Evolutionary conservation across 495 filamentous ascomycete species (phyloP), one percentile per base, ranked within the genome.

Genomic region (Penicillium maclennaniae): DNA sequence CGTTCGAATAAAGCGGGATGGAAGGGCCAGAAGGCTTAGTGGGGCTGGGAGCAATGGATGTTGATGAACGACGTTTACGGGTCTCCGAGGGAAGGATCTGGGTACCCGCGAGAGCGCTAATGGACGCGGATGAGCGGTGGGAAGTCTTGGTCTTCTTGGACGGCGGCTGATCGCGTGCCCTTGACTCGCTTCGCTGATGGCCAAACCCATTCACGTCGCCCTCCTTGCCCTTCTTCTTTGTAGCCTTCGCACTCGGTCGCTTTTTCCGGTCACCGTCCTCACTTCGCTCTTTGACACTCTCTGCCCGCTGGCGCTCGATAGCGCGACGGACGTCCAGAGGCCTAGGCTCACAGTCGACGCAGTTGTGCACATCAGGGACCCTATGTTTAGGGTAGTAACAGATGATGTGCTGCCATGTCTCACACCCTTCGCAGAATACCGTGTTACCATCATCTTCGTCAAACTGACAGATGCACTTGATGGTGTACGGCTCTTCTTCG

Each of bases 371-470:
- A 19, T 88, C 80, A 37, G 89, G 92, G 41, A 95, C 85, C 34
- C 83, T 79, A 45, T 79, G 80, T 46, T 83, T 75, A 45, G 87
- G 85, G 66, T 96, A 95, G 71, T 96, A 97, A 73, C 93, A 99
- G 60, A 89, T 82, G 56, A 95, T 92, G 71, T 99, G 93, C 71
- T 99, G 93, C 93, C 93, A 99, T 40, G 90, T 95, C 65, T 96
- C 87, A 73, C 93, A 99, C 51, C 74, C 76, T 67, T 99, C 93
- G 79, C 93, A 99, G 72, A 87, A 89, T 50, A 99, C 93, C 51
- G 95, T 99, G 69, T 87, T 90, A 63, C 95, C 93, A 77, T 99
- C 93, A 79, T 97, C 93, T 76, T 96, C 91, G 62, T 82, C 60
- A 66, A 84, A 97, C 62, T 84, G 80, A 73, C 93, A 99, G 59